Percentiles rank a stretch among this genome's conserved stretches.
Conservation (phyloP, 2,329 filamentous ascomycete genomes). For the Zymoseptoria brevis region DNA sequence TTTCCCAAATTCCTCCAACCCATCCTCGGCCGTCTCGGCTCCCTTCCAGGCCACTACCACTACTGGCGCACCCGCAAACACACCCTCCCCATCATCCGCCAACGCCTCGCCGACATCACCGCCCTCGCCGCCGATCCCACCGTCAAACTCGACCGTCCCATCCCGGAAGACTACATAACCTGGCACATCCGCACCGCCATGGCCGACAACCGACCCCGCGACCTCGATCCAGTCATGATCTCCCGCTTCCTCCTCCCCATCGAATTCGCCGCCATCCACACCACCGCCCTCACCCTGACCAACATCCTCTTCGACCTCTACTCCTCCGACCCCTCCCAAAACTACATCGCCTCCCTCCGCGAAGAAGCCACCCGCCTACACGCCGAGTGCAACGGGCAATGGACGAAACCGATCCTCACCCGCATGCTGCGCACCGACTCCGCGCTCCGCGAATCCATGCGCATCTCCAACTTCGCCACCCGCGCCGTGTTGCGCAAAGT, state of each 20-base stretch:
- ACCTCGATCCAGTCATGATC: constrained; percentile 43
- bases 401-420: constrained; percentile 19
- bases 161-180: constrained; percentile 50
- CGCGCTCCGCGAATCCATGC: constrained; percentile 28
- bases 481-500: constrained; percentile 23
- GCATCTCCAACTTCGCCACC: constrained; percentile 19
- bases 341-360: constrained; percentile 30
- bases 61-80: constrained; percentile 38
- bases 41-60: constrained; percentile 41
- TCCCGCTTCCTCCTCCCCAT: constrained; percentile 48
- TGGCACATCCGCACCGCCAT: constrained; percentile 49
- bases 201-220: constrained; percentile 35
- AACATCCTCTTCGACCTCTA: constrained; percentile 43
- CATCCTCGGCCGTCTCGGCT: constrained; percentile 40
- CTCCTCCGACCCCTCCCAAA: constrained; percentile 30
- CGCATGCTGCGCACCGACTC: constrained; percentile 23
- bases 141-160: constrained; percentile 32
- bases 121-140: constrained; percentile 37
- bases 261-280: constrained; percentile 54
- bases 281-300: constrained; percentile 46
- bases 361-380: constrained; percentile 23
- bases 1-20: constrained; percentile 35
- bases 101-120: constrained; percentile 42
- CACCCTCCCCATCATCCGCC: constrained; percentile 42
- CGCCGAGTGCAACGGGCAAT: constrained; percentile 10